Percentiles rank a stretch among this genome's conserved stretches.
These are phyloP conservation scores for Berkeleyomyces basicola DNA, from an alignment of 2,329 filamentous ascomycete genomes.

Conservation along the genomic window DNA sequence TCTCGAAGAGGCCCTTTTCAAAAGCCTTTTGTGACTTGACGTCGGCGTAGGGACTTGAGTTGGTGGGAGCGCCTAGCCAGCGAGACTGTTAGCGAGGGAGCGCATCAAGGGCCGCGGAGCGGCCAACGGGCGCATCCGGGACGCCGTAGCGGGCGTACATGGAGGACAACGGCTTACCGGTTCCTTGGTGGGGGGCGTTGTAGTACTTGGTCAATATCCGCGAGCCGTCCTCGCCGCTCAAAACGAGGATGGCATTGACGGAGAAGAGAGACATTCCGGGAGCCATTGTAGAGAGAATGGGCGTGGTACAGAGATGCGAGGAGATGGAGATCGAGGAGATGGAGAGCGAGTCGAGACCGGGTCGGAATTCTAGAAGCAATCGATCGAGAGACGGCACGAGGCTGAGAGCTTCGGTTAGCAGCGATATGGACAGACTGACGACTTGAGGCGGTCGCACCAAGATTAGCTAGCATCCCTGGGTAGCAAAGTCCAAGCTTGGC, in stretches of 20 bases:
- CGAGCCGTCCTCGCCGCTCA: conserved; percentile 73
- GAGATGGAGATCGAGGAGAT: neutral
- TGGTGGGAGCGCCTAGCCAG: conserved; percentile 11
- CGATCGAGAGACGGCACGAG: neutral
- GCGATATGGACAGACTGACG: neutral
- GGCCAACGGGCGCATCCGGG: neutral
- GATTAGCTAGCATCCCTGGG: too few relatives aligned
- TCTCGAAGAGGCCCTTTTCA: conserved; percentile 87
- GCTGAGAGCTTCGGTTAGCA: neutral
- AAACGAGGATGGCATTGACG: conserved; percentile 61
- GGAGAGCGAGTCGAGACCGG: neutral
- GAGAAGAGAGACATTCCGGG: conserved; percentile 61
- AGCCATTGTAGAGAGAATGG: conserved; percentile 34
- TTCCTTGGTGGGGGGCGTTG: conserved; percentile 36
- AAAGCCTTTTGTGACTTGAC: conserved; percentile 91
- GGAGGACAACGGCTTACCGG: conserved; percentile 19
- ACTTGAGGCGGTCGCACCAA: neutral
- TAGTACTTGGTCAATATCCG: conserved; percentile 95
- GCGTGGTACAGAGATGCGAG: neutral
- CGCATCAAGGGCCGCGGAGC: conserved; percentile 18
- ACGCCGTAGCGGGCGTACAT: neutral
- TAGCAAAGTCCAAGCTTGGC: too few relatives aligned
- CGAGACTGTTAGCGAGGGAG: conserved; percentile 7
- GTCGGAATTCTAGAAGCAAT: neutral
- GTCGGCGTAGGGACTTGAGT: conserved; percentile 64